Evolutionary conservation across 1,284 basidiomycete species (phyloP).

Genomic region (Irpex rosettiformis): DNA sequence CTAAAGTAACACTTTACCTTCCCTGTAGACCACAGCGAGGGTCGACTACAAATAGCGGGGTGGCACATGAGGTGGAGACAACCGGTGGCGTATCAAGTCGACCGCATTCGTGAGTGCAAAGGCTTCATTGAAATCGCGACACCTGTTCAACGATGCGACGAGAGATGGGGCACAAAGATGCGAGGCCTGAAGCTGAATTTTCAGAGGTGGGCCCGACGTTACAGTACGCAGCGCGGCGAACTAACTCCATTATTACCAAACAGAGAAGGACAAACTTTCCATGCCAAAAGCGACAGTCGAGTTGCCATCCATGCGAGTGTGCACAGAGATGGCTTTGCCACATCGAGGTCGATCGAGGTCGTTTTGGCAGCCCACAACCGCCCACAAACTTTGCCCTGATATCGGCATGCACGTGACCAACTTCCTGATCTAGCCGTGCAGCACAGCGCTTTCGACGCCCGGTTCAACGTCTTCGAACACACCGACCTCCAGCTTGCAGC

Average conservation of each 20-base stretch:
- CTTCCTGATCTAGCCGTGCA: neutral
- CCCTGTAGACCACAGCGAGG: neutral
- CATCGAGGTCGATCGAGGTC: constrained; percentile 3
- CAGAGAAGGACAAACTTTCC: neutral
- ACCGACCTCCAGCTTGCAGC: neutral
- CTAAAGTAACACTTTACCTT: neutral
- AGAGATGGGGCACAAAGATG: no score
- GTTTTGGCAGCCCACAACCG: neutral
- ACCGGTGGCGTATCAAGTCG: neutral
- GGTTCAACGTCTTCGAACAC: neutral
- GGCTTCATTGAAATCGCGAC: no score
- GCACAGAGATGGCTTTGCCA: constrained; percentile 12
- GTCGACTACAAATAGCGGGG: neutral
- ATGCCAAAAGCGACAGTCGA: neutral
- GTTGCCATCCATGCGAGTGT: neutral
- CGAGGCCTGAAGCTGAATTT: no score
- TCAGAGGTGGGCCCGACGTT: no score
- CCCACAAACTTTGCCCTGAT: neutral
- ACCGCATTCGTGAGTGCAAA: neutral
- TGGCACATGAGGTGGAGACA: neutral
- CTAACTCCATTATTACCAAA: neutral
- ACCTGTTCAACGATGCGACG: no score
- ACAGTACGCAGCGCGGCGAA: no score
- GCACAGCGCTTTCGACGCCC: neutral
- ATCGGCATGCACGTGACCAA: neutral